Conservation (phyloP, 768 basidiomycete species). For the Candolleomyces aberdarensis region DNA sequence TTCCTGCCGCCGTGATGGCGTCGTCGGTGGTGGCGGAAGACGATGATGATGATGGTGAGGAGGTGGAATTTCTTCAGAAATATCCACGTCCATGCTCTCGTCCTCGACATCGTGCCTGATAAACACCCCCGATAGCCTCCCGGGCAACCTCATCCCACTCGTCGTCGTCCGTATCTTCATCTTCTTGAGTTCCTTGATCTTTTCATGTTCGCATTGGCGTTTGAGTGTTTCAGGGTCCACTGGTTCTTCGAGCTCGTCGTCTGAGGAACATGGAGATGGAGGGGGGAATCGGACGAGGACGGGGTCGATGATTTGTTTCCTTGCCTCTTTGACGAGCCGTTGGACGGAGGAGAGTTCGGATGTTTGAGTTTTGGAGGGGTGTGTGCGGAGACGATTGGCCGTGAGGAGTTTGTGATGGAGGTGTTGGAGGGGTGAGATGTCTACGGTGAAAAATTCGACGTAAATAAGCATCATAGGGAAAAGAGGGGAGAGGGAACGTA, state of each 20-base stretch:
- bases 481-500: slow-evolving; percentile 24
- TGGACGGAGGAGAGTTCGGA: slow-evolving; percentile 54
- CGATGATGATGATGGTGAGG: neutral
- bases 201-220: slow-evolving; percentile 45
- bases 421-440: slow-evolving; percentile 50
- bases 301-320: slow-evolving; percentile 50
- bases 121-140: slow-evolving; percentile 38
- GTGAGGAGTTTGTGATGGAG: slow-evolving; percentile 26
- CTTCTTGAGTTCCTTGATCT: slow-evolving; percentile 56
- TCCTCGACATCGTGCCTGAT: slow-evolving; percentile 57
- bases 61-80: slow-evolving; percentile 30
- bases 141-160: slow-evolving; percentile 29
- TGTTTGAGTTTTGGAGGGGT: slow-evolving; percentile 19
- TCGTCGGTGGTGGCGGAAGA: neutral
- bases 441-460: slow-evolving; percentile 26
- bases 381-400: neutral
- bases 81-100: slow-evolving; percentile 54
- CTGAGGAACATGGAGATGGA: slow-evolving; percentile 15
- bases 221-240: slow-evolving; percentile 32
- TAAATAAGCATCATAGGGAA: neutral
- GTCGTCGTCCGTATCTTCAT: slow-evolving; percentile 35
- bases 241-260: slow-evolving; percentile 29
- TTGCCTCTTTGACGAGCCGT: slow-evolving; percentile 51
- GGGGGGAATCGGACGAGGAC: slow-evolving; percentile 24
- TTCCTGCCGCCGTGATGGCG: too few species aligned